These are phyloP conservation scores for Stachybotrys chlorohalonatus DNA, from an alignment of 2,329 filamentous ascomycete genomes.

Conservation along the genomic window DNA sequence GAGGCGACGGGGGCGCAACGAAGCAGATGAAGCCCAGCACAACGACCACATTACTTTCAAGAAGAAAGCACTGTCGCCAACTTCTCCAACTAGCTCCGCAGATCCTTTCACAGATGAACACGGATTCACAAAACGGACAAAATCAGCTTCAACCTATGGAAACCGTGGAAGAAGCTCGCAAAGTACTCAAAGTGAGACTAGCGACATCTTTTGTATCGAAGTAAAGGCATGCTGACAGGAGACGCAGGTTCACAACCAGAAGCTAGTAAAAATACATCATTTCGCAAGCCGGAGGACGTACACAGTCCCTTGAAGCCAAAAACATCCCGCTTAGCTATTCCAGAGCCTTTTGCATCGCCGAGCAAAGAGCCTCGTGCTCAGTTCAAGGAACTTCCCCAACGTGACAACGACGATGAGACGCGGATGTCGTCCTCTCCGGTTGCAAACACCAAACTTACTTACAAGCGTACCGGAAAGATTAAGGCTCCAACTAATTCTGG, in stretches of 20 bases:
- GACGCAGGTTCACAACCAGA: not conserved
- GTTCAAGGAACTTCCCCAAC: constrained; percentile 6
- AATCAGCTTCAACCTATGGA: constrained; percentile 14
- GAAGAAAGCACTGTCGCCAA: not conserved
- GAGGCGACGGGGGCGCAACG: not conserved
- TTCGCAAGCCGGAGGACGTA: not conserved
- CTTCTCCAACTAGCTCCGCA: constrained; percentile 5
- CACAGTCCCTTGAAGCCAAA: constrained; percentile 1
- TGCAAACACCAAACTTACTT: not conserved
- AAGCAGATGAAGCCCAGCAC: not conserved
- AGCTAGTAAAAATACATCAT: not conserved
- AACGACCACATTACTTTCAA: not conserved
- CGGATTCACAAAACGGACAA: constrained; percentile 13
- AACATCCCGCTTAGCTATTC: constrained; percentile 1
- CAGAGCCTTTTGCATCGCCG: constrained; percentile 6
- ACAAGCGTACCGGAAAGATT: not conserved
- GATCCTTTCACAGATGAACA: constrained; percentile 12
- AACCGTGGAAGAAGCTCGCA: not conserved
- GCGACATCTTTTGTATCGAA: not conserved
- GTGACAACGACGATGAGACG: not conserved
- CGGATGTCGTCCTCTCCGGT: not conserved
- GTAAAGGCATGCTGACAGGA: not conserved
- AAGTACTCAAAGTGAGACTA: not conserved
- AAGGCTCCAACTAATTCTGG: not conserved
- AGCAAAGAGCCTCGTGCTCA: constrained; percentile 1